A percentile compares a stretch with the other conserved stretches of the same genome.
phyloP scores from a whole-genome alignment of 768 basidiomycete genomes.

The Butyriboletus loyo region DNA sequence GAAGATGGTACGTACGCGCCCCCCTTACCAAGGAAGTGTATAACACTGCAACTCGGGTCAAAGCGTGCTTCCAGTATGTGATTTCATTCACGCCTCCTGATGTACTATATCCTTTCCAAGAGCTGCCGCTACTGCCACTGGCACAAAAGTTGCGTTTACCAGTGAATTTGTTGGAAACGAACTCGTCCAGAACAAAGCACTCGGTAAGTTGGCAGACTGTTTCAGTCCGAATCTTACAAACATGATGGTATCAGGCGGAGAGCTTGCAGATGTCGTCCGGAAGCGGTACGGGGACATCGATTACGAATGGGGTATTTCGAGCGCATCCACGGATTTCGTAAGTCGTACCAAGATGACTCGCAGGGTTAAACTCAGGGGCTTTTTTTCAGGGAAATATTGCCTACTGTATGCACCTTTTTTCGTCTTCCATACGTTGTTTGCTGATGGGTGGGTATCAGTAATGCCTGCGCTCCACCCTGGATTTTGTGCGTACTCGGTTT shows the following conservation, averaged over 20 bases:
- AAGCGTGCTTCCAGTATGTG: constrained; percentile 69
- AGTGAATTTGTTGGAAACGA: constrained; percentile 43
- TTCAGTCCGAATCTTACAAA: not conserved
- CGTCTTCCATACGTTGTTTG: not conserved
- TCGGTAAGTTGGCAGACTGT: constrained; percentile 39
- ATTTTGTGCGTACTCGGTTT: constrained; percentile 36
- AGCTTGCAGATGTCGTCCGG: constrained; percentile 58
- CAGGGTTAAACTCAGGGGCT: not conserved
- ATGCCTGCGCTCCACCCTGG: constrained; percentile 73
- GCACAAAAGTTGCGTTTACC: constrained; percentile 49
- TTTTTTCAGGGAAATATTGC: constrained; percentile 50
- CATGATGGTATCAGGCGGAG: constrained; percentile 43
- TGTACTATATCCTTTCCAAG: constrained; percentile 32
- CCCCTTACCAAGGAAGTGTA: constrained; percentile 61
- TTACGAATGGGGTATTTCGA: constrained; percentile 62
- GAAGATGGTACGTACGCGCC: constrained; percentile 71
- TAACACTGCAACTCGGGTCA: constrained; percentile 55
- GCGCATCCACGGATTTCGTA: constrained; percentile 83
- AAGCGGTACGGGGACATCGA: constrained; percentile 63
- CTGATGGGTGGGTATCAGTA: constrained; percentile 29
- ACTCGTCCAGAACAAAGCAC: constrained; percentile 62
- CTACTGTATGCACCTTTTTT: constrained; percentile 47
- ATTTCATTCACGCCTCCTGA: not conserved
- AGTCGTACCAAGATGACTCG: constrained; percentile 25
- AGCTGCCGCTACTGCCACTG: constrained; percentile 66